These are phyloP conservation scores for Chernovozyma aurita DNA, from an alignment of 1,139 yeast genomes.

Conservation along the genomic window DNA sequence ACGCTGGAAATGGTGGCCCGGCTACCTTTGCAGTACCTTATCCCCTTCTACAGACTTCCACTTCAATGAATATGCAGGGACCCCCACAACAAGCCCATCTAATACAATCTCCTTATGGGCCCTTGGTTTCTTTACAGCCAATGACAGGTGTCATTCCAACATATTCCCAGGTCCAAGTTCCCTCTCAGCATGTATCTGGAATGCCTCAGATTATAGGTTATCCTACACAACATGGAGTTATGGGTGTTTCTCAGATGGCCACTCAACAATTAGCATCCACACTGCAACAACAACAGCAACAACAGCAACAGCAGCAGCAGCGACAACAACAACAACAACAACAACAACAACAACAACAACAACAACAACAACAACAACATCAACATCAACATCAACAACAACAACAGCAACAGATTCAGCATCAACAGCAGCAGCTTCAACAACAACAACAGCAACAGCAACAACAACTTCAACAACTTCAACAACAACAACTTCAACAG, in stretches of 20 bases:
- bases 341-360: constrained; percentile 4
- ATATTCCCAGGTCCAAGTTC: constrained; percentile 9
- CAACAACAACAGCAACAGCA: constrained; percentile 1
- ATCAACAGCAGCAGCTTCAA: no score
- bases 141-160: constrained; percentile 12
- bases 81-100: constrained; percentile 14
- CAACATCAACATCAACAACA: constrained; percentile 1
- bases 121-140: constrained; percentile 33
- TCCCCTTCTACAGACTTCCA: constrained; percentile 12
- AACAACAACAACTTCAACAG: neutral
- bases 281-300: constrained; percentile 4
- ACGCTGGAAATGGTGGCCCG: constrained; percentile 6
- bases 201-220: constrained; percentile 7
- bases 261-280: no score
- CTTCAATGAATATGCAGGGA: constrained; percentile 10
- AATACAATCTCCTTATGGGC: constrained; percentile 33
- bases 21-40: constrained; percentile 14
- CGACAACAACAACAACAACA: constrained; percentile 4
- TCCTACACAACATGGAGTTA: constrained; percentile 4
- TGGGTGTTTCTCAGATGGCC: constrained; percentile 5
- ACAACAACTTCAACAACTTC: neutral
- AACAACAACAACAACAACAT: constrained; percentile 1
- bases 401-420: no score
- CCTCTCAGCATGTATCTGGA: constrained; percentile 2
- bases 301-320: no score